Base-by-base conservation (phyloP, 306 rosid species). In the Castanopsis chinensis region DNA sequence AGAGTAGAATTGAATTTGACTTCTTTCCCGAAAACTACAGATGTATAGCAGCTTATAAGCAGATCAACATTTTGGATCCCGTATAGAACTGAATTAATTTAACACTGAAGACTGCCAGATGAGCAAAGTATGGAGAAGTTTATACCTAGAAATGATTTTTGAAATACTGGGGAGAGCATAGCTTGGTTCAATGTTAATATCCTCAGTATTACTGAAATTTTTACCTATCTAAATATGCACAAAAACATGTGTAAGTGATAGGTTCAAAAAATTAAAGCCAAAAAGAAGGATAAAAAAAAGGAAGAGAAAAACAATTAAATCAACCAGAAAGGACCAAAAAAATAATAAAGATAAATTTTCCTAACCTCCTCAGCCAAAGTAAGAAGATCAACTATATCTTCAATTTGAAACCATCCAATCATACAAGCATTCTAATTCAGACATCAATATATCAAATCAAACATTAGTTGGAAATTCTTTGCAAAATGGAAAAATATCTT, bases 371-470 rank as follows among this genome's bases (percentile, higher is more conserved):
- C 33, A 64, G 70, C 70, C 70, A 30, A 28, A 15, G 43, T 17
- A 64, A 64, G 70, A 64, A 64, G 70, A 64, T 28, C 43, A 17
- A 15, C 43, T 64, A 41, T 19, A 64, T 64, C 70, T 64, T 64
- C 19, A 17, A 28, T 30, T 30, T 64, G 70, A 64, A 64, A 64
- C 70, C 70, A 64, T 64, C 70, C 70, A 30, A 30, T 30, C 70
- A 64, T 64, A 64, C 70, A 64, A 30, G 70, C 70, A 64, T 30
- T 64, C 70, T 64, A 64, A 15, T 13, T 64, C 70, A 64, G 21
- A 15, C 70, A 64, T 64, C 70, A 30, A 64, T 10, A 64, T 30
- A 30, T 64, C 20, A 14, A 64, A 30, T 37, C 41, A 64, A 17
- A 18, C 19, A 30, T 64, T 30, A 30, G 70, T 64, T 30, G 21